Conservation (phyloP, 1,139 yeast genomes). For the Yamadazyma dushanensis region DNA sequence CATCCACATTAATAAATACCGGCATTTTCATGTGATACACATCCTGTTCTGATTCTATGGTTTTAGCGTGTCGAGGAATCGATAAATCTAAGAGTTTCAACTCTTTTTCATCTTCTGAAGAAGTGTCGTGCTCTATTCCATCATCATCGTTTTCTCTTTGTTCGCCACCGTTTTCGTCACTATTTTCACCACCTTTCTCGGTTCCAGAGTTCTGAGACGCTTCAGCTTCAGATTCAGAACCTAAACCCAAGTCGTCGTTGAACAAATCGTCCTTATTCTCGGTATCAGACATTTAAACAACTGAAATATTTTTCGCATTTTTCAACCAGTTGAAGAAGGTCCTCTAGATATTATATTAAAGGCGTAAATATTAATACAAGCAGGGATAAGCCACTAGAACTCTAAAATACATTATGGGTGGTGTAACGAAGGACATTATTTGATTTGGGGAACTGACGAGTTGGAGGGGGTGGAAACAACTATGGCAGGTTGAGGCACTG, state of each 20-base stretch:
- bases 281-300: conserved; percentile 19
- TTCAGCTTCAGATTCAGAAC: conserved; percentile 14
- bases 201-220: conserved; percentile 7
- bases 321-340: too few relatives aligned
- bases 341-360: too few relatives aligned
- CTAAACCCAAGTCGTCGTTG: conserved; percentile 18
- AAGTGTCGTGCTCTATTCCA: conserved; percentile 7
- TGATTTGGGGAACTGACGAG: conserved; percentile 15
- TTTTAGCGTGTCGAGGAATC: conserved; percentile 71
- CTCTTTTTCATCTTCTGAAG: conserved; percentile 20
- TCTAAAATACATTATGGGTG: conserved; percentile 7
- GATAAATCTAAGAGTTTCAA: conserved; percentile 59
- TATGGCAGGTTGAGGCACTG: conserved; percentile 9
- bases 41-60: conserved; percentile 41
- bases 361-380: conserved; percentile 4
- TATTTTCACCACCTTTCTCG: conserved; percentile 5
- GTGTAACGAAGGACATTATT: neutral
- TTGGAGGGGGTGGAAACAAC: conserved; percentile 25
- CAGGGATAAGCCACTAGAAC: conserved; percentile 3
- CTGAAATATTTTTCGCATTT: too few relatives aligned
- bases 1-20: conserved; percentile 76
- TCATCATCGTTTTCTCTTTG: conserved; percentile 3
- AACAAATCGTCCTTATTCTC: conserved; percentile 9
- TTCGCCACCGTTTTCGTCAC: conserved; percentile 19
- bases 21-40: conserved; percentile 72